phyloP scores from a whole-genome alignment of 2,329 filamentous ascomycete genomes.

The Trichoderma sp. region DNA sequence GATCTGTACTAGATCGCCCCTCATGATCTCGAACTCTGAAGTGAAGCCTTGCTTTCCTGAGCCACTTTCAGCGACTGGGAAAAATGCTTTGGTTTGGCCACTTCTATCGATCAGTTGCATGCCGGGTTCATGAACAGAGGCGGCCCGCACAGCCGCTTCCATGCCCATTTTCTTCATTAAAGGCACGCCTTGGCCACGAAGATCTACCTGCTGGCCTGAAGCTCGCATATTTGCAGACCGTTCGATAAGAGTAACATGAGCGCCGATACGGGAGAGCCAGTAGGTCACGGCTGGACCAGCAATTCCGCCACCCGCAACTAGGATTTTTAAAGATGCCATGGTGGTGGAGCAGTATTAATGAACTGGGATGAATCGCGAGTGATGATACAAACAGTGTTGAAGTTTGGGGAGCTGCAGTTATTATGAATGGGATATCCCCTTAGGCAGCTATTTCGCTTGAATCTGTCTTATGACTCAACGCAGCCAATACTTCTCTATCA shows the following conservation, averaged over 20 bases:
- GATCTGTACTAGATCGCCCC: not conserved
- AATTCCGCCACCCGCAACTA: not conserved
- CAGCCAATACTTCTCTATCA: not conserved
- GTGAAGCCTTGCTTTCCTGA: not conserved
- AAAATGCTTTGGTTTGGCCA: constrained; percentile 2
- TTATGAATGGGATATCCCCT: not conserved
- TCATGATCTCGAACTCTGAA: constrained; percentile 4
- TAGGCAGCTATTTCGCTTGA: not conserved
- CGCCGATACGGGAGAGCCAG: constrained; percentile 6
- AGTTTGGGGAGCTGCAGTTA: not conserved
- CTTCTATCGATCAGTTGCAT: constrained; percentile 4
- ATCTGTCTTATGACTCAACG: not conserved
- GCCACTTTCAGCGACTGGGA: not conserved
- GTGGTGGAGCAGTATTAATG: not conserved
- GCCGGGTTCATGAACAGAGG: not conserved
- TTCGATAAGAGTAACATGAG: not conserved
- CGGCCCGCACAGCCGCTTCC: not conserved
- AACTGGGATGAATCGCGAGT: not conserved
- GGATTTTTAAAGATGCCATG: not conserved
- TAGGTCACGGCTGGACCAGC: not conserved
- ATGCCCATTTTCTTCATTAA: constrained; percentile 12
- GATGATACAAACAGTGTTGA: not conserved
- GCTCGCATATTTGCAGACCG: not conserved
- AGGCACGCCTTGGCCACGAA: not conserved
- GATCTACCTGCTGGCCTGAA: not conserved